Evolutionary conservation across 129 eudicot genomes (phyloP).

Genomic region (Mikania micrantha): DNA sequence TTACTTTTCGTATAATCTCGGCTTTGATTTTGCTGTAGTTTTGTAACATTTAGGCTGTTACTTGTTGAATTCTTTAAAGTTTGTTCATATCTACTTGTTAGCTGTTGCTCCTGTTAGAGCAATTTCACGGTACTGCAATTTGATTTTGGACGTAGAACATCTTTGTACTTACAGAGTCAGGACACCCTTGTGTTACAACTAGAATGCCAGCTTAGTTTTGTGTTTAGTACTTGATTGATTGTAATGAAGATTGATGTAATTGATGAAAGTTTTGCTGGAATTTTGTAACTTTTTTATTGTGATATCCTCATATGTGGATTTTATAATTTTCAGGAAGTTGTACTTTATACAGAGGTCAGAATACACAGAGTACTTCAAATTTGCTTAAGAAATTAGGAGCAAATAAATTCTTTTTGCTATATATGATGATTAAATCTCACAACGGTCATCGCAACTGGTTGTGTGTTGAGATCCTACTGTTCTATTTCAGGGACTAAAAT

Average conservation of each 20-base stretch:
- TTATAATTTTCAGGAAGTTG: conserved; percentile 28
- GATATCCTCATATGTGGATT: neutral
- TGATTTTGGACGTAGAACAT: too few relatives aligned
- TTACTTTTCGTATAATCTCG: too few relatives aligned
- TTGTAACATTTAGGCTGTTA: too few relatives aligned
- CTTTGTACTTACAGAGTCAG: too few relatives aligned
- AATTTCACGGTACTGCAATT: too few relatives aligned
- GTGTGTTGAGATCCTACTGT: conserved; percentile 5
- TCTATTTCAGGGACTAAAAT: conserved; percentile 20
- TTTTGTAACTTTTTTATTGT: neutral
- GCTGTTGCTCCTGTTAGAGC: too few relatives aligned
- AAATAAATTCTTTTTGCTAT: conserved; percentile 12
- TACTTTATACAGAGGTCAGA: conserved; percentile 1
- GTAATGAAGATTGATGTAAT: neutral
- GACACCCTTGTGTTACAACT: too few relatives aligned
- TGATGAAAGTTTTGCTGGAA: neutral
- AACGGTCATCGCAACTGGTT: conserved; percentile 9
- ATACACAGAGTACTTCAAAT: conserved; percentile 7
- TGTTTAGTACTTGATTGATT: too few relatives aligned
- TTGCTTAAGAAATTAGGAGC: neutral
- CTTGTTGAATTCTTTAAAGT: too few relatives aligned
- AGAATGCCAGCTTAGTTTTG: too few relatives aligned
- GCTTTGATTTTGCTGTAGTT: too few relatives aligned
- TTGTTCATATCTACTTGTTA: too few relatives aligned
- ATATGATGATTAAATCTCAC: conserved; percentile 24